phyloP scores from a whole-genome alignment of 305 asterid species.

The Rubia balearica region DNA sequence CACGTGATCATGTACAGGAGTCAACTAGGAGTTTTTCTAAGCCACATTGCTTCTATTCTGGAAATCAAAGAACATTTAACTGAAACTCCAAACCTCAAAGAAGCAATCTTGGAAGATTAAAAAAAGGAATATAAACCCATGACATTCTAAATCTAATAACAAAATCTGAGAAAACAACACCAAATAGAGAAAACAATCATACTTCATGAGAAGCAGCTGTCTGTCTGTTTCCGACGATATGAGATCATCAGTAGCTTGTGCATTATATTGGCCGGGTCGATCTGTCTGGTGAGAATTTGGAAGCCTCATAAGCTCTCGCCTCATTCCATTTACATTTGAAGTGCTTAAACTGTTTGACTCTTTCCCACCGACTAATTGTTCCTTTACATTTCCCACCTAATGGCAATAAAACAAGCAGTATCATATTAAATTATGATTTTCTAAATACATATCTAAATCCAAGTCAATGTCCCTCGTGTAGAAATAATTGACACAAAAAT shows the following conservation, averaged over 20 bases:
- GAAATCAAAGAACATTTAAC: not conserved
- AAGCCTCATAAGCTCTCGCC: constrained; percentile 86
- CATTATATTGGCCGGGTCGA: constrained; percentile 37
- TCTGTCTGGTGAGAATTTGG: constrained; percentile 57
- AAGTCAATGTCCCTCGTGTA: not conserved
- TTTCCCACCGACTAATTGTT: constrained; percentile 43
- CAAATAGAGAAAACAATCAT: not conserved
- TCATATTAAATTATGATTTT: not conserved
- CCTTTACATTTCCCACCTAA: constrained; percentile 78
- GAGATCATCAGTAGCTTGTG: constrained; percentile 63
- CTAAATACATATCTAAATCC: not conserved
- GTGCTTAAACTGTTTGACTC: constrained; percentile 58
- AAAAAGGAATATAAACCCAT: not conserved
- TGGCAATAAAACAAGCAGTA: constrained; percentile 9
- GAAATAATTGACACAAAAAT: not conserved
- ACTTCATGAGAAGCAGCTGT: constrained; percentile 87
- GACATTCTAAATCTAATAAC: not conserved
- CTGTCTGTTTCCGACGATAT: constrained; percentile 86
- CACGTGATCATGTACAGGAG: not conserved
- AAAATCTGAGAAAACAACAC: not conserved
- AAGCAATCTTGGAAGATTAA: not conserved
- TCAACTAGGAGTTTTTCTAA: not conserved
- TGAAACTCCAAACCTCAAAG: not conserved
- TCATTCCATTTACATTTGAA: constrained; percentile 61
- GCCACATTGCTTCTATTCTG: not conserved